These are phyloP conservation scores for Phragmites australis DNA, from an alignment of 176 grass and related monocot species.

Conservation along the genomic window DNA sequence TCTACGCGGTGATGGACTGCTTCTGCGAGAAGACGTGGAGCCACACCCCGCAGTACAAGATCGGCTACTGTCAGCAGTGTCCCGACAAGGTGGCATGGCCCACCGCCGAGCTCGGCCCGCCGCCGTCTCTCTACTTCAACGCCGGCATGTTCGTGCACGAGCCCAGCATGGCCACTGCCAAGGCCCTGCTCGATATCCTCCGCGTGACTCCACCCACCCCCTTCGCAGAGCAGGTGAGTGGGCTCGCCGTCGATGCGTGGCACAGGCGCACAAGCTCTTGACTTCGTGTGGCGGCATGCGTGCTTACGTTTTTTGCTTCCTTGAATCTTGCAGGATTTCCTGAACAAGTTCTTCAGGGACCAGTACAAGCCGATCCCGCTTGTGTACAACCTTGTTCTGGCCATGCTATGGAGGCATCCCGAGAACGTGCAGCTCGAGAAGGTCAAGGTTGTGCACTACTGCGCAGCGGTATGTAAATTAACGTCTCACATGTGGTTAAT, in stretches of 20 bases:
- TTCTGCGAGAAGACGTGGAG: slow-evolving; percentile 97
- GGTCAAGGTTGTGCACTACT: slow-evolving; percentile 93
- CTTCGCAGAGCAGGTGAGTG: slow-evolving; percentile 73
- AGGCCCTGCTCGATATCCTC: slow-evolving; percentile 54
- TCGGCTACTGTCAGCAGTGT: slow-evolving; percentile 88
- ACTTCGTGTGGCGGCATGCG: not conserved
- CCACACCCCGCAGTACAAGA: slow-evolving; percentile 78
- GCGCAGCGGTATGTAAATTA: slow-evolving; percentile 58
- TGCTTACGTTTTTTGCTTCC: not conserved
- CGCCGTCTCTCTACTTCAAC: slow-evolving; percentile 90
- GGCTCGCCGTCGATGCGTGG: not conserved
- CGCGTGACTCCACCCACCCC: slow-evolving; percentile 52
- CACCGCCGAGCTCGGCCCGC: slow-evolving; percentile 60
- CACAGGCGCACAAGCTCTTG: not conserved
- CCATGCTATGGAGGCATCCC: slow-evolving; percentile 96
- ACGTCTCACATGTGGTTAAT: not conserved
- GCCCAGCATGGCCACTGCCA: slow-evolving; percentile 66
- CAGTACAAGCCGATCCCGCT: slow-evolving; percentile 81
- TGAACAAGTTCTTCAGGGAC: slow-evolving; percentile 93
- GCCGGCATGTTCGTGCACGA: slow-evolving; percentile 93
- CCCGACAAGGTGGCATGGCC: slow-evolving; percentile 81
- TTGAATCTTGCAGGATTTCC: slow-evolving; percentile 61
- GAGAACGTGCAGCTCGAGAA: slow-evolving; percentile 88
- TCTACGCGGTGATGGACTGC: slow-evolving; percentile 95
- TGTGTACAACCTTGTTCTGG: slow-evolving; percentile 81